Conservation (phyloP, 2,329 filamentous ascomycete species). For the Colletotrichum kahawae region DNA sequence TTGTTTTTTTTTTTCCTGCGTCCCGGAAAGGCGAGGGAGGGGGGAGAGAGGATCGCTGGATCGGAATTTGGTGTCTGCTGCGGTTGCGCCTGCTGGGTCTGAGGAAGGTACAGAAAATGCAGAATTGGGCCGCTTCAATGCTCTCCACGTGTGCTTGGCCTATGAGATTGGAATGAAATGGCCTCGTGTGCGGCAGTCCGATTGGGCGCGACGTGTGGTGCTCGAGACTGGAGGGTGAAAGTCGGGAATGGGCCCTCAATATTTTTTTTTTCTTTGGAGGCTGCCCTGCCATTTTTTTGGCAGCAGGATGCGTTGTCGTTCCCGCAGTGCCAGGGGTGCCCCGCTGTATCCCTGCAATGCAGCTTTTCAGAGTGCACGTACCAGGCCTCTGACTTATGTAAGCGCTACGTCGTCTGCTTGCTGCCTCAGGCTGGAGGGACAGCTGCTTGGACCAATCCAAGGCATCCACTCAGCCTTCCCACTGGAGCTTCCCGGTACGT, state of each 20-base stretch:
- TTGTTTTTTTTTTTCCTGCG: background rate
- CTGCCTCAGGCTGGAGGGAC: conserved; percentile 34
- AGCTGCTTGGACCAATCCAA: conserved; percentile 25
- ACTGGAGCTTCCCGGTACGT: conserved; percentile 29
- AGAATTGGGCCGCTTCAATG: conserved; percentile 12
- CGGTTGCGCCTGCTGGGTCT: background rate
- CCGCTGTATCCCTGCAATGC: conserved; percentile 1
- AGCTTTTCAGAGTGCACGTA: background rate
- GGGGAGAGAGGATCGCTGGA: background rate
- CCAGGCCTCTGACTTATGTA: background rate
- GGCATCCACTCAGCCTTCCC: conserved; percentile 38
- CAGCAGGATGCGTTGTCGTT: conserved; percentile 22
- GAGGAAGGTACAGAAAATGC: background rate
- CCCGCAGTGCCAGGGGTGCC: conserved; percentile 17
- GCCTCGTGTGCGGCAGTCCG: conserved; percentile 10
- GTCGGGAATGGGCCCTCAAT: conserved; percentile 6
- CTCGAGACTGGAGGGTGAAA: conserved; percentile 13
- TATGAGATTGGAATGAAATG: conserved; percentile 19
- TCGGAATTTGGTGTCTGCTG: conserved; percentile 15
- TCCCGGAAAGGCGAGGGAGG: background rate
- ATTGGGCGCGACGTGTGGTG: conserved; percentile 21
- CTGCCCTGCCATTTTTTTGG: conserved; percentile 15
- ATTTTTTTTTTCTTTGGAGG: conserved; percentile 15
- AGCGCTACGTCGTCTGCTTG: background rate
- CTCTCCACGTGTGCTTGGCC: conserved; percentile 13